Evolutionary conservation across 768 basidiomycete genomes (phyloP), one percentile per base, ranked within the genome.

Genomic region (Pulveroboletus ravenelii): DNA sequence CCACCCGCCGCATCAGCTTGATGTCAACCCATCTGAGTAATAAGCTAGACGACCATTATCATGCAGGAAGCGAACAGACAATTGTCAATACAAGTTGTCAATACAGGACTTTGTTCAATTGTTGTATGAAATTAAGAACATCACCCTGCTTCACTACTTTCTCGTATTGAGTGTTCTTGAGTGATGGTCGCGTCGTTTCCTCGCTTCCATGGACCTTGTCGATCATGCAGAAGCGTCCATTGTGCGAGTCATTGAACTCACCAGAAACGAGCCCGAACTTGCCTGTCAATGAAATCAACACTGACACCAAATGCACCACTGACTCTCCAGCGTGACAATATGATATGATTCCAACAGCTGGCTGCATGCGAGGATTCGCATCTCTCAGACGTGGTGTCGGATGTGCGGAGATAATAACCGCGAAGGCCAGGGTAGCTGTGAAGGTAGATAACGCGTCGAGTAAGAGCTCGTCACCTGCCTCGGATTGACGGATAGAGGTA

Each of bases 201-300:
- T 97, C 93, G 34, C 97, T 79, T 0, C 93, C 91, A 50, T 87
- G 78, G n/a, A 98, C 95, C 62, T 91, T 90, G 75, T 98, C 94
- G 52, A 98, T 97, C 1, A 84, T 83, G 59, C 86, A 89, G 61
- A 99, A 70, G 10, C 95, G 77, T 20, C 89, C 87, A 12, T 80
- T 80, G 14, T 27, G 93, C 86, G 58, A 99, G 45, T 40, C 30
- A 34, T 18, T 10, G 10, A 44, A 14, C 12, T 20, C 25, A 45
- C 51, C 27, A 56, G 17, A 51, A 27, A n/a, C 38, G 13, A 41
- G 36, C 10, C 31, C 41, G 10, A 35, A 76, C 89, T 36, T 61
- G 86, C 90, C 71, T 83, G 67, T 96, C 94, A 35, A 98, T 81
- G 62, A 93, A 98, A 8, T 84, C 84, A 25, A 85, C 78, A 41